A percentile compares a stretch with the other conserved stretches of the same genome.
Conservation (phyloP, 78 protist genomes). For the Ministeria vibrans region DNA sequence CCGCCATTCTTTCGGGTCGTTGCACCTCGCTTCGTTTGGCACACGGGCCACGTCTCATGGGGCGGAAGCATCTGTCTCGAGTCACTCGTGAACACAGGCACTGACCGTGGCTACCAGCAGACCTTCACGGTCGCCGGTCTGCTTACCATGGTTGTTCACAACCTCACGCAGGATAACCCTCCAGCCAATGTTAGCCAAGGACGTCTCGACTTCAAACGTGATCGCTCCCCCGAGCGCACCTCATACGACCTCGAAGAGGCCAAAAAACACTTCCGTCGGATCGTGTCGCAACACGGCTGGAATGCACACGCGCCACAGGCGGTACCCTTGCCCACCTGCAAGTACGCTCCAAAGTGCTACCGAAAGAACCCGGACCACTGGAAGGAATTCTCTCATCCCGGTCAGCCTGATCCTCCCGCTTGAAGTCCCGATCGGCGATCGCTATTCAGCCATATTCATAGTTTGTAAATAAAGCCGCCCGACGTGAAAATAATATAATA, state of each 20-base stretch:
- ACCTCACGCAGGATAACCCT: background rate
- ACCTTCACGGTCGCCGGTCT: background rate
- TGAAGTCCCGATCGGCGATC: no score
- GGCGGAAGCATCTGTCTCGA: conserved; percentile 50
- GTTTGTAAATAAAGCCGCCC: no score
- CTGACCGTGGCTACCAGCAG: background rate
- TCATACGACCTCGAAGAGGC: background rate
- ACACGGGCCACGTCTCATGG: conserved; percentile 53
- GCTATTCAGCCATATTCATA: no score
- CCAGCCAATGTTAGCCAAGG: background rate
- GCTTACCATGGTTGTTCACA: background rate
- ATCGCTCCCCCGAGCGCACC: background rate
- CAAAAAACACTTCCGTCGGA: background rate
- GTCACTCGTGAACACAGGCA: background rate
- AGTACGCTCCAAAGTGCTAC: background rate
- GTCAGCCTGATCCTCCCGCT: no score
- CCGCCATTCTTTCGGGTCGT: conserved; percentile 55
- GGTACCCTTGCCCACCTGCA: no score
- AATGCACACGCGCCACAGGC: background rate
- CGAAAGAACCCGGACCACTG: background rate
- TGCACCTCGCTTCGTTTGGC: conserved; percentile 43
- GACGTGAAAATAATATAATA: no score
- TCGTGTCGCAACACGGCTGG: background rate
- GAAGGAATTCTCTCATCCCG: background rate
- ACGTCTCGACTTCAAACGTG: background rate